Conservation (phyloP, 2,329 filamentous ascomycete genomes). For the Albophoma yamanashiensis region DNA sequence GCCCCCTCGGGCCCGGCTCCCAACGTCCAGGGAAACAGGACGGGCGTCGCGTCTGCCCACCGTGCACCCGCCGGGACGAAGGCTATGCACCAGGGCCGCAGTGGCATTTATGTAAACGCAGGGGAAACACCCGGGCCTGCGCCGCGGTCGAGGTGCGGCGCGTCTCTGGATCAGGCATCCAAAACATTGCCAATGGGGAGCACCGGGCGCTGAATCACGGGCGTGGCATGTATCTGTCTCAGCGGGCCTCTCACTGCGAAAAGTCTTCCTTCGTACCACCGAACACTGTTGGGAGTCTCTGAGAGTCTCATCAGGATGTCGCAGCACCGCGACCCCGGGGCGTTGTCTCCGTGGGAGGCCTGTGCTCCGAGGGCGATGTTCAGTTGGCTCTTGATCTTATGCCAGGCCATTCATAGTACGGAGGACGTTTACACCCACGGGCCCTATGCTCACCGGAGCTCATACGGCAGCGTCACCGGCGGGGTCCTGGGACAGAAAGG, state of each 20-base stretch:
- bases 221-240: neutral
- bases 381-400: neutral
- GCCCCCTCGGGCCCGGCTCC: neutral
- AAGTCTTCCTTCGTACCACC: neutral
- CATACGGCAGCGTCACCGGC: neutral
- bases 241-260: slow-evolving; percentile 1
- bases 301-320: neutral
- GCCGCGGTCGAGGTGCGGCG: too few relatives aligned
- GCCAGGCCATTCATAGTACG: too few relatives aligned
- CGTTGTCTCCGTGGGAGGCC: neutral
- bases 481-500: neutral
- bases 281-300: neutral
- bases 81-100: neutral
- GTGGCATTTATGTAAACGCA: neutral
- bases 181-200: neutral
- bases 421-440: neutral
- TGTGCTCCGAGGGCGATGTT: neutral
- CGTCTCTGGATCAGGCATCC: neutral
- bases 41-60: neutral
- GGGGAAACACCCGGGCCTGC: neutral
- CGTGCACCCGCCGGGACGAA: neutral
- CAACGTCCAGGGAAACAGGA: neutral
- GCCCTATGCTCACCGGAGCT: neutral
- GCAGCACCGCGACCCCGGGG: neutral
- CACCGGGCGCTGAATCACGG: neutral